Evolutionary conservation across 352 stramenopile genomes (phyloP), one percentile per base, ranked within the genome.

Genomic region (Phytopythium aichiense): DNA sequence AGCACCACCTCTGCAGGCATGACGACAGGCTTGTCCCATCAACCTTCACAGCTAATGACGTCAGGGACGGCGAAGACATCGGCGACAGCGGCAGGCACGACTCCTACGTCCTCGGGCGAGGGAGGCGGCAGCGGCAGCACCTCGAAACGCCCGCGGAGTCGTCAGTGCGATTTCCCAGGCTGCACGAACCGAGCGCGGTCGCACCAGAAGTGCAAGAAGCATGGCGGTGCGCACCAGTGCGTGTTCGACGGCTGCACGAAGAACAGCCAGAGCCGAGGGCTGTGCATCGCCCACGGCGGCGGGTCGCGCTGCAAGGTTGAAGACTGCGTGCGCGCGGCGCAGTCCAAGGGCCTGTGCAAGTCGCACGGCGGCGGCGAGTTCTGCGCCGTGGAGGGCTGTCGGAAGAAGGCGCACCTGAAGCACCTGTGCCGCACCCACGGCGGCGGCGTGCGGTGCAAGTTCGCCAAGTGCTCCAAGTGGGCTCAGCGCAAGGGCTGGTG

Each of bases 171-270:
- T 43, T 87, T 79, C 58, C 75, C 83, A 23, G 87, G 84, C 7
- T 95, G 87, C 49, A 63, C 73, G 33, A 94, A 93, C 69, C 79
- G 87, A 35, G 87, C 87, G 37, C 81, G 84, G 45, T 92, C 84
- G 31, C 84, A 95, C 60, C 84, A 94, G 60, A 90, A 92, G 57
- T 95, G 87, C 82, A 95, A 95, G 66, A 95, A 94, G 37, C 87
- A 95, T 64, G 87, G 87, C 28, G 87, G 87, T n/a, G 87, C 85
- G 2, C 84, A 92, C 49, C 87, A 91, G 56, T 95, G 87, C 40
- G 82, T 89, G 22, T 89, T 88, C 49, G 82, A 91, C 66, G 87
- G 87, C 7, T 95, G 87, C 66, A 77, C 71, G 58, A 95, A 95
- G 73, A 95, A 94, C 74, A 92, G 82, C 61, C 84, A 95, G 71